Evolutionary conservation across 495 filamentous ascomycete genomes (phyloP).

Genomic region (Aspergillus mulundensis): DNA sequence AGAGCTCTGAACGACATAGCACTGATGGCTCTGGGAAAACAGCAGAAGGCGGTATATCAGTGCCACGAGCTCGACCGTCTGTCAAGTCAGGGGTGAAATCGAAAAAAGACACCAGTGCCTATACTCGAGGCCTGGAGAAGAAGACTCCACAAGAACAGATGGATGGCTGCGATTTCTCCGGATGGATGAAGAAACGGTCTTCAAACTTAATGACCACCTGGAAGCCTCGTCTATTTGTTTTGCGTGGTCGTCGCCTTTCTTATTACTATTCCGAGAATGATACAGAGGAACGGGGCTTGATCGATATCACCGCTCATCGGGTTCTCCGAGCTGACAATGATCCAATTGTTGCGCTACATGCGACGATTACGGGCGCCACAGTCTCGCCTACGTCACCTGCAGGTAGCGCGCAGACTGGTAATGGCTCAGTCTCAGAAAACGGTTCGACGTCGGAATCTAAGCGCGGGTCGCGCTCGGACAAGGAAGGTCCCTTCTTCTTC

Average conservation of each 20-base stretch:
- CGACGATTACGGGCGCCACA: slow-evolving; percentile 82
- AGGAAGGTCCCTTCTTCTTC: slow-evolving; percentile 84
- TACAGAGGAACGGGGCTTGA: slow-evolving; percentile 86
- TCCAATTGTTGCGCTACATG: slow-evolving; percentile 81
- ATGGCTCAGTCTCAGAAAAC: slow-evolving; percentile 35
- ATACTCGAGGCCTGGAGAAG: slow-evolving; percentile 79
- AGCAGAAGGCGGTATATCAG: slow-evolving; percentile 50
- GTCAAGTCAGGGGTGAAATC: slow-evolving; percentile 52
- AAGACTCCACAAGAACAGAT: slow-evolving; percentile 82
- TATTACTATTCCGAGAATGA: slow-evolving; percentile 97
- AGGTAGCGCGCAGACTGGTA: slow-evolving; percentile 49
- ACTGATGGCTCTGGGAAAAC: slow-evolving; percentile 60
- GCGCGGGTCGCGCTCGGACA: slow-evolving; percentile 25
- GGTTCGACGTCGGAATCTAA: slow-evolving; percentile 23
- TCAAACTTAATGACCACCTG: slow-evolving; percentile 93
- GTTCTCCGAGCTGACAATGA: slow-evolving; percentile 95
- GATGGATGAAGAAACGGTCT: slow-evolving; percentile 99
- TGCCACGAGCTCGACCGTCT: slow-evolving; percentile 38
- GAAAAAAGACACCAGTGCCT: slow-evolving; percentile 94
- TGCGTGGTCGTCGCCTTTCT: slow-evolving; percentile 83
- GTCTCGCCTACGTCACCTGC: slow-evolving; percentile 70
- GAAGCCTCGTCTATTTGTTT: slow-evolving; percentile 91
- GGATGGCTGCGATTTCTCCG: slow-evolving; percentile 82
- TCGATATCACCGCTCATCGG: slow-evolving; percentile 95
- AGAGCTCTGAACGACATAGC: slow-evolving; percentile 72